phyloP scores from a whole-genome alignment of 805 yeast genomes.

The Kodamaea jinghongensis region DNA sequence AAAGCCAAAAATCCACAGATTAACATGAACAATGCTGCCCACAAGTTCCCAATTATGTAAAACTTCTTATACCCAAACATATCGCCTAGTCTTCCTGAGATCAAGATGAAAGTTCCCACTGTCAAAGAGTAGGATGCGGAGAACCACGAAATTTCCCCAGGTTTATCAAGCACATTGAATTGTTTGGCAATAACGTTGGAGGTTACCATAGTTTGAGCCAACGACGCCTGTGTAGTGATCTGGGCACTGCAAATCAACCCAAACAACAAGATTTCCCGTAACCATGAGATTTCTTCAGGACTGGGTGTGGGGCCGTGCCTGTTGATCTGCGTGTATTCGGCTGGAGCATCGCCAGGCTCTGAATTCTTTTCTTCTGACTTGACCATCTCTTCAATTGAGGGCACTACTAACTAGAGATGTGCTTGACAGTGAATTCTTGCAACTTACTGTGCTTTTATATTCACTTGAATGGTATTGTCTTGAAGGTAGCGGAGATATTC shows the following conservation, averaged over 20 bases:
- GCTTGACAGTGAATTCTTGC: too few relatives aligned
- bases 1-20: slow-evolving; percentile 27
- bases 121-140: slow-evolving; percentile 33
- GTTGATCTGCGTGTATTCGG: too few relatives aligned
- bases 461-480: too few relatives aligned
- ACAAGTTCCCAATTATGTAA: slow-evolving; percentile 23
- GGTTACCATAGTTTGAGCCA: slow-evolving; percentile 27
- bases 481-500: too few relatives aligned
- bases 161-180: slow-evolving; percentile 22
- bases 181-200: slow-evolving; percentile 18
- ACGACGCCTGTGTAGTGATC: slow-evolving; percentile 28
- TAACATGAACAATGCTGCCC: slow-evolving; percentile 23
- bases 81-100: slow-evolving; percentile 35
- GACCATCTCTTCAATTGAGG: too few relatives aligned
- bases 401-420: too few relatives aligned
- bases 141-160: slow-evolving; percentile 37
- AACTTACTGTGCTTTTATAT: too few relatives aligned
- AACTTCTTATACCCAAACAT: slow-evolving; percentile 32
- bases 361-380: too few relatives aligned
- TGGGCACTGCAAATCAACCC: slow-evolving; percentile 25
- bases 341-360: too few relatives aligned
- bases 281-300: too few relatives aligned
- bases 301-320: too few relatives aligned
- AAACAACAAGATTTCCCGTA: too few relatives aligned
- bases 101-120: slow-evolving; percentile 35